Base-by-base conservation (phyloP, 2,329 filamentous ascomycete genomes). In the Rachicladosporium sp. region DNA sequence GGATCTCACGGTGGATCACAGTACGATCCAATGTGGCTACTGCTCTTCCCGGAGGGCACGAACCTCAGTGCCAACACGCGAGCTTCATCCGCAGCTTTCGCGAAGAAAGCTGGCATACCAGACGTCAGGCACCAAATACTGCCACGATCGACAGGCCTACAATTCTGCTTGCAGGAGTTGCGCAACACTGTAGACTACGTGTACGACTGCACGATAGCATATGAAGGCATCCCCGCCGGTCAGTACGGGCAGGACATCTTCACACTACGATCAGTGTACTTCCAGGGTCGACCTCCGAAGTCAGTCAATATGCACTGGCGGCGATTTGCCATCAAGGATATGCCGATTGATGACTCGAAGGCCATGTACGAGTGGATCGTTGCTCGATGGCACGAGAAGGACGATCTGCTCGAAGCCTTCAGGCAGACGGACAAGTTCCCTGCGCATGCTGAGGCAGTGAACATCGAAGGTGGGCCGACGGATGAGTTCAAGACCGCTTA, bases 231-330 rank as follows among this genome's bases (percentile, higher is more conserved):
- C 36, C 82, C 84, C 80, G 89, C 73, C 70, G 65, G 66, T 35
- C 71, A 80, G 53, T 95, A 79, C 50, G 88, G 87, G 19, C 86
- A 95, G 57, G 78, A 93, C 36, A 78, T 84, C 53, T 96, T 93
- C 62, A 87, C 83, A 1, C 71, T 98, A 4, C 74, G 76, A 1
- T 84, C 83, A 42, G 91, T 85, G 21, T 96, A 93, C 60, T 80
- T 95, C 49, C 75, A 91, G 58, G 89, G 91, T 33, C 80, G 84
- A 0, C 80, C 87, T 1, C 91, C 91, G 4, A 93, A 87, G 58
- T 93, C 85, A 2, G 87, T 96, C 52, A 95, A 95, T 62, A 86
- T 96, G 67, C 80, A 95, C 65, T 98, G 89, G 88, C 78, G 91
- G 38, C 79, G 88, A 12, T 96, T 93, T 62, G 71, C 73, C 15